Evolutionary conservation across 2,329 filamentous ascomycete species (phyloP), one percentile per base, ranked within the genome.

Genomic region (Reticulascus tulasneorum): DNA sequence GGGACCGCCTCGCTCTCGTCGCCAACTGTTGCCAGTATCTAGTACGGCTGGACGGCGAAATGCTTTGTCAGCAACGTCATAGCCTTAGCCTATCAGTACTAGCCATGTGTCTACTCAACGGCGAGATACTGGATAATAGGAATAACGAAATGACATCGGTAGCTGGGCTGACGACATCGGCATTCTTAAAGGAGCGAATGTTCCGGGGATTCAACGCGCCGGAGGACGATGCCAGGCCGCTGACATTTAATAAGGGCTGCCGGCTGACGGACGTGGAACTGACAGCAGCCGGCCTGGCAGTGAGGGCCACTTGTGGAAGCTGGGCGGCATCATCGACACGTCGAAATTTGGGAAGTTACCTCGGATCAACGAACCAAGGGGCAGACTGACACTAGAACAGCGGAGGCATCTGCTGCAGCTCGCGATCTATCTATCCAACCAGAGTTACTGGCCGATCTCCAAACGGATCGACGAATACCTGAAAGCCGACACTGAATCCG

Each of bases 41-140:
- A 2, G 38, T 47, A 1, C 41, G 55, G 4, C 33, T 60, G 4
- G 37, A 59, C 19, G 34, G 9, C 4, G 19, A 25, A 16, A 22
- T 29, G 2, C 45, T 60, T 1, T 40, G 39, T 2, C n/a, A 25
- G n/a, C 34, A 35, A 2, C 19, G 25, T 4, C 30, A 33, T 2
- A 55, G 51, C 15, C 37, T 54, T 7, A 52, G 47, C 9, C 31
- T 60, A 1, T 52, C 57, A 0, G 39, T 58, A 18, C 27, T 60
- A 6, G 48, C 47, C 7, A 35, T 59, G 9, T 55, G 46, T 27
- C 41, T 61, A 1, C 21, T 60, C 1, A 60, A 59, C 21, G 55
- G 57, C 5, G 54, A 59, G 34, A 53, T 60, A 12, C 42, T 60
- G 2, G 21, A 62, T 48, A 35, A 70, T 57, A 16, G 65, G 20